These are phyloP conservation scores for Calonectria pauciramosa DNA, from an alignment of 2,329 filamentous ascomycete genomes.

Conservation along the genomic window DNA sequence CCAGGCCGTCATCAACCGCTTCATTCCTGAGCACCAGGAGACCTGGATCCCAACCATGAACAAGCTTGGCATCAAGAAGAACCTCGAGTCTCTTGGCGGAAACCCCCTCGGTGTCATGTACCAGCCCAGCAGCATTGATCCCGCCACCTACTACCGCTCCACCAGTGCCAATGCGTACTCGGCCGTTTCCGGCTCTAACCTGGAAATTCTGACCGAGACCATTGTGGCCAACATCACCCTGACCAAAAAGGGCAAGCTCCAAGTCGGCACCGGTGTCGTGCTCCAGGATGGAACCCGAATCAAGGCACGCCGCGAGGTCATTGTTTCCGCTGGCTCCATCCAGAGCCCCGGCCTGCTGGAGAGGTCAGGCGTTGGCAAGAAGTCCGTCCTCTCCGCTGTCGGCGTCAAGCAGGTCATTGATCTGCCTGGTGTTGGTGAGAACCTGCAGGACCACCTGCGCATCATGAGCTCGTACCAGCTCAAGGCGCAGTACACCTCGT, in stretches of 20 bases:
- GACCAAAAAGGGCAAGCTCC: conserved; percentile 35
- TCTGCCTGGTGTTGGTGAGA: conserved; percentile 28
- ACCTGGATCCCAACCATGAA: conserved; percentile 60
- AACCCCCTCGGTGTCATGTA: conserved; percentile 61
- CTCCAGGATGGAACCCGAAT: conserved; percentile 29
- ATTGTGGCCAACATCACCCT: conserved; percentile 37
- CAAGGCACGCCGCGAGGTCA: conserved; percentile 33
- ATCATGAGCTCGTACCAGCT: conserved; percentile 52
- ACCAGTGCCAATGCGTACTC: conserved; percentile 62
- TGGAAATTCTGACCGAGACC: conserved; percentile 45
- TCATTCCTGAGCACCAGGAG: conserved; percentile 57
- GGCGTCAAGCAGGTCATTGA: conserved; percentile 22
- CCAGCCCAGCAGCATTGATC: conserved; percentile 62
- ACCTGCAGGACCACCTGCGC: conserved; percentile 51
- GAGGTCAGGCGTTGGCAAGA: conserved; percentile 27
- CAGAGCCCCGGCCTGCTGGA: conserved; percentile 31
- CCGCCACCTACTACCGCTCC: conserved; percentile 59
- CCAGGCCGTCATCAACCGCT: conserved; percentile 54
- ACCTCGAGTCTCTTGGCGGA: conserved; percentile 60
- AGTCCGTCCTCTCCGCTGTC: conserved; percentile 17
- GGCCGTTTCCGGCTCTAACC: conserved; percentile 55
- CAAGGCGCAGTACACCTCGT: conserved; percentile 29
- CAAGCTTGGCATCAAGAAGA: conserved; percentile 52
- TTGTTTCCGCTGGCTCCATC: conserved; percentile 26
- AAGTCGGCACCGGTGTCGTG: conserved; percentile 36